Evolutionary conservation across 257 asterid genomes (phyloP).

Genomic region (Primulina tabacum): DNA sequence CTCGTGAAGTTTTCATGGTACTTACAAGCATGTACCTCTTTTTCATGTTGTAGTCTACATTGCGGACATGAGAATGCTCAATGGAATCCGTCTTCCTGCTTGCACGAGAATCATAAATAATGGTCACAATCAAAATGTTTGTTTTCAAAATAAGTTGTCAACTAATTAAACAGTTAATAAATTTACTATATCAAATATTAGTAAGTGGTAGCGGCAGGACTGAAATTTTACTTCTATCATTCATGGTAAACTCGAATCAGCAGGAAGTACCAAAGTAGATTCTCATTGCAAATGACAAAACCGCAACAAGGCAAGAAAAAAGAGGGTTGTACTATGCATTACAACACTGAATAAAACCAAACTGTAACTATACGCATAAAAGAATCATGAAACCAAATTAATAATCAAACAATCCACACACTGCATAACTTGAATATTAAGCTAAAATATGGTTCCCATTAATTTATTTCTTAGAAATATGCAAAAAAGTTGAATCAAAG

Average conservation of each 20-base stretch:
- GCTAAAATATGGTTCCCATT: slow-evolving; percentile 6
- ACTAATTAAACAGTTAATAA: background rate
- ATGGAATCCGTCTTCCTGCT: slow-evolving; percentile 81
- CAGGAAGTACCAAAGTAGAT: slow-evolving; percentile 8
- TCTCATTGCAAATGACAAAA: slow-evolving; percentile 8
- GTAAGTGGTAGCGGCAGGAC: background rate
- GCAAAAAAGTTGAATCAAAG: slow-evolving; percentile 20
- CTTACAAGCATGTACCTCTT: slow-evolving; percentile 86
- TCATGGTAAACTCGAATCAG: background rate
- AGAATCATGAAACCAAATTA: background rate
- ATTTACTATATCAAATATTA: too few species aligned
- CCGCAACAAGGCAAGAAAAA: background rate
- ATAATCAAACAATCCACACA: slow-evolving; percentile 2
- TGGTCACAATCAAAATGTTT: slow-evolving; percentile 11
- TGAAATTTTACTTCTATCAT: background rate
- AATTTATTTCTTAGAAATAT: slow-evolving; percentile 14
- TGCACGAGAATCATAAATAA: slow-evolving; percentile 23
- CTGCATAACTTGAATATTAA: slow-evolving; percentile 11
- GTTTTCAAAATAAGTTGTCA: background rate
- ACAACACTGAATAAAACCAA: background rate
- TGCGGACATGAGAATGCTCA: slow-evolving; percentile 75
- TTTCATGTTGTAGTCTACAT: slow-evolving; percentile 81
- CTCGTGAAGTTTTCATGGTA: slow-evolving; percentile 30
- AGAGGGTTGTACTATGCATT: background rate
- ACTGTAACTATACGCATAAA: background rate